phyloP scores from a whole-genome alignment of 805 yeast genomes.

The Gaillardinia entomophila region DNA sequence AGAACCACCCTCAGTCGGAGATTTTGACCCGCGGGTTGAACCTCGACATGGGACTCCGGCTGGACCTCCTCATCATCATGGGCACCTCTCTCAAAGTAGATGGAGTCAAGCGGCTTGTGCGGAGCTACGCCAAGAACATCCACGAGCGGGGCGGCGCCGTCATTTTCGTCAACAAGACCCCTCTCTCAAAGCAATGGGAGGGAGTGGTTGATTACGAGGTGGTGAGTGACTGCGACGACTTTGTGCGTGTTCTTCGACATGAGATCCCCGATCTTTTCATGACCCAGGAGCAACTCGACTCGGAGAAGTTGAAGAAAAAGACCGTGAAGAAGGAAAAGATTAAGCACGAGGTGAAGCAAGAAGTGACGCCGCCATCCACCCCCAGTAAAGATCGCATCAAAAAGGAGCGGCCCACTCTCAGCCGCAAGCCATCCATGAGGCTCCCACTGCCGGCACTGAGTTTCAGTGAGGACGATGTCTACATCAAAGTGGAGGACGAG shows the following conservation, averaged over 20 bases:
- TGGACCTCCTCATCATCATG: conserved; percentile 79
- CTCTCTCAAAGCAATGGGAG: conserved; percentile 63
- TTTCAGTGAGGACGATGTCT: too few relatives aligned
- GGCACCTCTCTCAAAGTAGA: conserved; percentile 91
- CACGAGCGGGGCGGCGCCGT: conserved; percentile 80
- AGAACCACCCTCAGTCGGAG: conserved; percentile 85
- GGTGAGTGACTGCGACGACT: conserved; percentile 73
- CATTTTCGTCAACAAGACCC: conserved; percentile 67
- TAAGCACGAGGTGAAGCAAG: conserved; percentile 1
- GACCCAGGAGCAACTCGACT: conserved; percentile 46
- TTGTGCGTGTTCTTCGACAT: conserved; percentile 52
- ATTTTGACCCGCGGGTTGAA: conserved; percentile 64
- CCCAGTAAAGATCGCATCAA: conserved; percentile 1
- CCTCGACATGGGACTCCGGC: conserved; percentile 58
- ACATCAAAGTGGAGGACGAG: too few relatives aligned
- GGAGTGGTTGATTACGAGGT: conserved; percentile 74
- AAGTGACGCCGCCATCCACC: conserved; percentile 2
- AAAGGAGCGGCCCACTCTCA: too few relatives aligned
- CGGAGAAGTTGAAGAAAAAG: conserved; percentile 27
- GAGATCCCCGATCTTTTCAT: conserved; percentile 60
- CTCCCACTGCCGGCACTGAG: conserved; percentile 23
- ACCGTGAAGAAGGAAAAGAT: conserved; percentile 1
- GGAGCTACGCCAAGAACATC: conserved; percentile 58
- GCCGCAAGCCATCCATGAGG: too few relatives aligned
- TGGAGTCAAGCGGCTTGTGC: conserved; percentile 79